Evolutionary conservation across 139 green algal genomes (phyloP).

Genomic region (Tetradesmus obliquus): DNA sequence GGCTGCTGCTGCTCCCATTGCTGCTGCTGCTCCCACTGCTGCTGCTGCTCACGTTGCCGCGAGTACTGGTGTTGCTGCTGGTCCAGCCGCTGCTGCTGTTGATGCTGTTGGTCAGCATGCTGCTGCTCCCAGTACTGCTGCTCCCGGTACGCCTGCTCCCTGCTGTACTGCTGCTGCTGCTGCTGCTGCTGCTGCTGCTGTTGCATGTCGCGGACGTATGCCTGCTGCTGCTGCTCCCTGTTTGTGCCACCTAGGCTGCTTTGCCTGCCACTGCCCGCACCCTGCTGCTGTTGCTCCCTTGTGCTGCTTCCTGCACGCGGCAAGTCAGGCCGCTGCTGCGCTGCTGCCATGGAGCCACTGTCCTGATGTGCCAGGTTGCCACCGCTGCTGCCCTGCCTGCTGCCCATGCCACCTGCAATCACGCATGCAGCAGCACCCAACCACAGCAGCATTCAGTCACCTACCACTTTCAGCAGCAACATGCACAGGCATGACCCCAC

Average conservation of each 20-base stretch:
- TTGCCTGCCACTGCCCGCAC: background rate
- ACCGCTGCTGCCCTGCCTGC: conserved; percentile 10
- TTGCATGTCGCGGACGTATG: background rate
- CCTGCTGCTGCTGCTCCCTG: conserved; percentile 23
- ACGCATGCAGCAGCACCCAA: background rate
- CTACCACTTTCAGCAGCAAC: background rate
- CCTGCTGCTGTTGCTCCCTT: background rate
- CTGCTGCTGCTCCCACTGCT: background rate
- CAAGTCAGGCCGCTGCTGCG: background rate
- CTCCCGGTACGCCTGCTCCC: background rate
- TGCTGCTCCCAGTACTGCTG: background rate
- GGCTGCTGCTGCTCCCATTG: background rate
- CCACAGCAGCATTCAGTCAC: background rate
- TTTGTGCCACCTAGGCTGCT: background rate
- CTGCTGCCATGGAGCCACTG: background rate
- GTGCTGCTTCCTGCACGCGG: background rate
- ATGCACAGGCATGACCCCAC: background rate
- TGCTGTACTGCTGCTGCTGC: conserved; percentile 8
- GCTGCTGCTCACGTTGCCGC: background rate
- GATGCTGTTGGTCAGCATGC: background rate
- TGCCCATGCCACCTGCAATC: background rate
- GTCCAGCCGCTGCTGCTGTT: background rate
- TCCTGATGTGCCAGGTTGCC: background rate
- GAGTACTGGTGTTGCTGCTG: background rate
- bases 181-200: conserved; percentile 34